Percentiles rank a stretch among this genome's conserved stretches.
Conservation (phyloP, 371 early-diverging fungal species). For the Mortierella sp. region DNA sequence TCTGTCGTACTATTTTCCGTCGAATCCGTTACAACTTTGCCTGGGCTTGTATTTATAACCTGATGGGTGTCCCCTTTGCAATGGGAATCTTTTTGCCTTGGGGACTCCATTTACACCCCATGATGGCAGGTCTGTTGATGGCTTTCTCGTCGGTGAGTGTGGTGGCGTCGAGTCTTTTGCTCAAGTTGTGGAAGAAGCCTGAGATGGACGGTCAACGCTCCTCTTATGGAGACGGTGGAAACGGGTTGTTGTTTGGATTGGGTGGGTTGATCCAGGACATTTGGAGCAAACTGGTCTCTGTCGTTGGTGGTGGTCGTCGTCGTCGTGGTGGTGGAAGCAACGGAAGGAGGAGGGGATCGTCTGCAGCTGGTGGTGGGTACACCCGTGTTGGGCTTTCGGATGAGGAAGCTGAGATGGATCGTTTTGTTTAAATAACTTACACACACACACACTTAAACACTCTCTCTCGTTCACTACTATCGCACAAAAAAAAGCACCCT, state of each 20-base stretch:
- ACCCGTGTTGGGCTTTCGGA: conserved; percentile 3
- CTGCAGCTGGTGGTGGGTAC: not conserved
- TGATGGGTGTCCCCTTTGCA: conserved; percentile 94
- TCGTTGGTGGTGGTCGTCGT: not conserved
- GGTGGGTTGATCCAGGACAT: conserved; percentile 1
- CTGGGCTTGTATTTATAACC: conserved; percentile 93
- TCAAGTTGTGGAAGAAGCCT: conserved; percentile 80
- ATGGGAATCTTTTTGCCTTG: conserved; percentile 94
- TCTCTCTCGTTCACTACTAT: no score
- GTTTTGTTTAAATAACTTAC: not conserved
- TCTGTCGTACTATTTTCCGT: conserved; percentile 86
- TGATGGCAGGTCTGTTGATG: conserved; percentile 96
- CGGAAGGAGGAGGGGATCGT: not conserved
- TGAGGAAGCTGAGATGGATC: conserved; percentile 12
- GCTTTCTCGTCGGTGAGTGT: conserved; percentile 93
- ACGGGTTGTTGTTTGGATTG: conserved; percentile 12
- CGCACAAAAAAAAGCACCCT: no score
- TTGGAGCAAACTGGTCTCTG: not conserved
- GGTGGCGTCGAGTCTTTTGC: conserved; percentile 88
- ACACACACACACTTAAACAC: not conserved
- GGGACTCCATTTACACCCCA: conserved; percentile 89
- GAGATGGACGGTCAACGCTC: not conserved
- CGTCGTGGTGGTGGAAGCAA: not conserved
- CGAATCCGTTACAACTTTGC: conserved; percentile 89
- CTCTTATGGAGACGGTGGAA: conserved; percentile 33